A percentile compares a stretch with the other conserved stretches of the same genome.
phyloP scores from a whole-genome alignment of 2,329 filamentous ascomycete species.

The Aspergillus sp. region DNA sequence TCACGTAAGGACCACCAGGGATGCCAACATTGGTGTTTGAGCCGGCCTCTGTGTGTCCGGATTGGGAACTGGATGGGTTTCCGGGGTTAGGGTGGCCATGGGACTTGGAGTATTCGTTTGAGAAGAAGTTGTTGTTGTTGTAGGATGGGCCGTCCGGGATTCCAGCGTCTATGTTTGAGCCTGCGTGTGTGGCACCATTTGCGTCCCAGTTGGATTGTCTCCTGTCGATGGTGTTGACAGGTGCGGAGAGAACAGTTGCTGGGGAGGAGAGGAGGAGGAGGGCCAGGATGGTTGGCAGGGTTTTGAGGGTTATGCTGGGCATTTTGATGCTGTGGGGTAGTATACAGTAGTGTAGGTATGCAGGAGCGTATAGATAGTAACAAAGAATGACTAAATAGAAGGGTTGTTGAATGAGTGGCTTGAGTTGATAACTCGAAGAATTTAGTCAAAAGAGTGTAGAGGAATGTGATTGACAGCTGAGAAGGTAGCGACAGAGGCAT shows the following conservation, averaged over 20 bases:
- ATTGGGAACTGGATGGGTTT: not conserved
- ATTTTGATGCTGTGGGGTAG: not conserved
- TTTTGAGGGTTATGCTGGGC: not conserved
- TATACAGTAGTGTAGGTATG: not conserved
- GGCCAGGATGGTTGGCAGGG: not conserved
- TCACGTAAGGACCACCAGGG: slow-evolving; percentile 19
- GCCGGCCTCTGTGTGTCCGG: slow-evolving; percentile 12
- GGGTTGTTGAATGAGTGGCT: not conserved
- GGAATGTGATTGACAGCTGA: not conserved
- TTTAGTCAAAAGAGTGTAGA: not conserved
- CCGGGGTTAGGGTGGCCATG: not conserved
- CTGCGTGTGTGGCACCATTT: slow-evolving; percentile 11
- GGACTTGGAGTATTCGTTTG: not conserved
- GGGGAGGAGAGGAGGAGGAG: not conserved
- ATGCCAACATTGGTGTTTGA: slow-evolving; percentile 15
- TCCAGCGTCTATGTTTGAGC: slow-evolving; percentile 9
- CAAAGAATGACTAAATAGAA: not conserved
- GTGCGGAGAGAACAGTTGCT: not conserved
- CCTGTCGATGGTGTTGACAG: not conserved
- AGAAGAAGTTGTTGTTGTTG: slow-evolving; percentile 1
- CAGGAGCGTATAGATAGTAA: not conserved
- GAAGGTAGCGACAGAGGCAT: not conserved
- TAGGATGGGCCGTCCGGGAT: slow-evolving; percentile 21
- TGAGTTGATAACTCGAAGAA: not conserved
- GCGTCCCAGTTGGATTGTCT: slow-evolving; percentile 3